These are phyloP conservation scores for Podospora conica DNA, from an alignment of 495 filamentous ascomycete genomes.

Conservation along the genomic window DNA sequence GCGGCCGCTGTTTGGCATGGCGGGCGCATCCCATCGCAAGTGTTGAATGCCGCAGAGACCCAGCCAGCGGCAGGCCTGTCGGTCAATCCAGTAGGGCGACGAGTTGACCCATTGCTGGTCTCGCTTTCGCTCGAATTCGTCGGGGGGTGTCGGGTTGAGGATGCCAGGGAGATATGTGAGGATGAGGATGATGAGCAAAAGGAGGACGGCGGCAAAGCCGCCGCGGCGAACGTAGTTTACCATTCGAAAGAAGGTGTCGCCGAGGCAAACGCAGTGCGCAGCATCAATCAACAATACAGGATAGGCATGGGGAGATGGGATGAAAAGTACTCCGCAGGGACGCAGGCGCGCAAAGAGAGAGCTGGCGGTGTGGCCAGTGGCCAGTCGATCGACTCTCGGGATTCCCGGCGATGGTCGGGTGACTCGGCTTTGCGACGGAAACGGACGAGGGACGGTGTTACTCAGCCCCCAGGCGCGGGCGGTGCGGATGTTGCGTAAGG, in stretches of 20 bases:
- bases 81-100: conserved; percentile 65
- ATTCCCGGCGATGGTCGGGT: not conserved
- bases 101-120: conserved; percentile 66
- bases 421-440: not conserved
- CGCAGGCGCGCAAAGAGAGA: not conserved
- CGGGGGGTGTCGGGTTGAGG: conserved; percentile 40
- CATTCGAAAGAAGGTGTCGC: not conserved
- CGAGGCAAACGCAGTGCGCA: not conserved
- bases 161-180: conserved; percentile 30
- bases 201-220: conserved; percentile 22
- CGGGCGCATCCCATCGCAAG: conserved; percentile 46
- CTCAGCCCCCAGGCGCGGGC: not conserved
- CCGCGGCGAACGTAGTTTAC: conserved; percentile 30
- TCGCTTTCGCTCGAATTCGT: conserved; percentile 44
- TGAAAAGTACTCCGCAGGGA: not conserved
- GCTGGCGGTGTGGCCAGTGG: not conserved
- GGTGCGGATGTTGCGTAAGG: not conserved
- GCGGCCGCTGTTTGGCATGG: conserved; percentile 25
- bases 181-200: conserved; percentile 31
- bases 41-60: conserved; percentile 65
- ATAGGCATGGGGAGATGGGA: not conserved
- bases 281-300: not conserved
- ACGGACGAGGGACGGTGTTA: not conserved
- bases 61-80: conserved; percentile 68
- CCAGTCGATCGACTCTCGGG: not conserved